These are phyloP conservation scores for Penicillium maclennaniae DNA, from an alignment of 495 filamentous ascomycete species.

Conservation along the genomic window DNA sequence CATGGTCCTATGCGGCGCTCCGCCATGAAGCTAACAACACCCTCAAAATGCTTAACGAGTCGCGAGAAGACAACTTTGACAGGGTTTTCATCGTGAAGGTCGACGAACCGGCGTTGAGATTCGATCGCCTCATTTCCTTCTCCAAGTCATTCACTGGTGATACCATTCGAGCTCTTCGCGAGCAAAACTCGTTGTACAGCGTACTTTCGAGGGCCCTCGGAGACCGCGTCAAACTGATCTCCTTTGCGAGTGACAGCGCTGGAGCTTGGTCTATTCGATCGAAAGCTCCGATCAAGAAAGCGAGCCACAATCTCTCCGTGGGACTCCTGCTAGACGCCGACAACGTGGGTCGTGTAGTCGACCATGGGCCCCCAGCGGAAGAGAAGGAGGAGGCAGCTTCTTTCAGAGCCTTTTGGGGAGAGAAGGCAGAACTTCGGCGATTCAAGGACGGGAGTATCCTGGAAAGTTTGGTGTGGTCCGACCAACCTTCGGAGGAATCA, in stretches of 20 bases:
- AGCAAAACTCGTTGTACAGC: constrained; percentile 47
- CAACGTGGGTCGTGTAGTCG: constrained; percentile 68
- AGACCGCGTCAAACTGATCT: constrained; percentile 66
- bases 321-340: constrained; percentile 68
- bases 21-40: constrained; percentile 69
- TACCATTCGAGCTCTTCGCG: constrained; percentile 27
- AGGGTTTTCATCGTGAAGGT: constrained; percentile 73
- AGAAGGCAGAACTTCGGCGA: constrained; percentile 51
- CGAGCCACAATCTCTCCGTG: constrained; percentile 44
- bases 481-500: constrained; percentile 51
- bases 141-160: constrained; percentile 27
- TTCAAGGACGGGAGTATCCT: constrained; percentile 54
- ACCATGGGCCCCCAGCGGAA: constrained; percentile 82
- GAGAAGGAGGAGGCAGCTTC: constrained; percentile 51
- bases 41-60: constrained; percentile 67
- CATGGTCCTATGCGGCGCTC: constrained; percentile 72
- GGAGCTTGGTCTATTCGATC: constrained; percentile 34
- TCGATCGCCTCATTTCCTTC: constrained; percentile 56
- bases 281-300: constrained; percentile 25
- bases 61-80: constrained; percentile 74
- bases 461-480: constrained; percentile 76
- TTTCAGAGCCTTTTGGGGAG: constrained; percentile 51
- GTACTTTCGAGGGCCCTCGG: constrained; percentile 66
- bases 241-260: constrained; percentile 43
- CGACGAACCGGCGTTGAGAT: constrained; percentile 63